Conservation (phyloP, 2,329 filamentous ascomycete species). For the Diaporthe caulivora region DNA sequence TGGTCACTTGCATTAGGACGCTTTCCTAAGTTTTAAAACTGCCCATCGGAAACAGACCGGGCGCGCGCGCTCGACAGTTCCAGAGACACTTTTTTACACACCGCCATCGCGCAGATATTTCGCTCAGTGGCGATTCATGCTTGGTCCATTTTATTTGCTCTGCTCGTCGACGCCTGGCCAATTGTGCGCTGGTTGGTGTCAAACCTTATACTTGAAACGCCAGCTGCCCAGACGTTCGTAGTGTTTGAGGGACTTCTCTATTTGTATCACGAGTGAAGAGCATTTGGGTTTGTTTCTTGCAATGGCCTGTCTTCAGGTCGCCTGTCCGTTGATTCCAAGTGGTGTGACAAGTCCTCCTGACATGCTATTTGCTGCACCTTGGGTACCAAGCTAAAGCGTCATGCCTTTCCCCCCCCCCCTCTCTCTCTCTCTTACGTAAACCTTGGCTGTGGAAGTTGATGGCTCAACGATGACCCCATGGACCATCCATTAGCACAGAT, state of each 20-base stretch:
- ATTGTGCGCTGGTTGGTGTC: conserved; percentile 6
- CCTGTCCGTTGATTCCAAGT: neutral
- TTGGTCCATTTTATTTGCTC: conserved; percentile 7
- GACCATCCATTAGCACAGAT: neutral
- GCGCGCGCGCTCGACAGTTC: conserved; percentile 12
- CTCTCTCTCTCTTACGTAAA: too few relatives aligned
- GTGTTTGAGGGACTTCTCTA: neutral
- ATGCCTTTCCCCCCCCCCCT: too few relatives aligned
- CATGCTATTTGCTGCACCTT: neutral
- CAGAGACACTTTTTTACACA: neutral
- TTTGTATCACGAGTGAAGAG: neutral
- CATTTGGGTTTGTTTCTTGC: neutral
- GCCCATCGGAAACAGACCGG: too few relatives aligned
- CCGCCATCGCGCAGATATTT: conserved; percentile 9
- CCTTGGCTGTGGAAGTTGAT: neutral
- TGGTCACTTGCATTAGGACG: neutral
- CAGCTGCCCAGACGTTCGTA: neutral
- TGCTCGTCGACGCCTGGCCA: neutral
- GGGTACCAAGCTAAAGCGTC: neutral
- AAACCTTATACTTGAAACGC: conserved; percentile 11
- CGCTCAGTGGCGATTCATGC: conserved; percentile 28
- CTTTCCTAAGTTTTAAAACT: too few relatives aligned
- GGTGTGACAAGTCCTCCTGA: neutral
- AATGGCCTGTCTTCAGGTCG: neutral
- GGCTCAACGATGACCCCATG: too few relatives aligned